Conservation (phyloP, 2,329 filamentous ascomycete genomes). For the Phoma sp. region DNA sequence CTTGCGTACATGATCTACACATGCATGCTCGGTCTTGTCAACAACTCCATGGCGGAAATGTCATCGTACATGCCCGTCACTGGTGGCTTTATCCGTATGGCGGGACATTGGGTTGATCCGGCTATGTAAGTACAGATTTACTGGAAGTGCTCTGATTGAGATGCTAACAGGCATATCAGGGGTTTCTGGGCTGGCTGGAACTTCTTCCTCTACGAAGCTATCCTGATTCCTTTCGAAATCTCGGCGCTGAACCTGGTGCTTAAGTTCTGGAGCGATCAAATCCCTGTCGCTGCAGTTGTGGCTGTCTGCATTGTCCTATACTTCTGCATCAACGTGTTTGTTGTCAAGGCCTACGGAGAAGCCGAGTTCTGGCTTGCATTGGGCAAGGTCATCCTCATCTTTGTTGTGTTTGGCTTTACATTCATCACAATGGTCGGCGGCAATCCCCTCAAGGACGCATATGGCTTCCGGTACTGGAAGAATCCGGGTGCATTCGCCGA, state of each 20-base stretch:
- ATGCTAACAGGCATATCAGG: neutral
- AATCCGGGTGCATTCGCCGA: slow-evolving; percentile 40
- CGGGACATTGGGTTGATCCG: slow-evolving; percentile 65
- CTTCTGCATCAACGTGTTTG: slow-evolving; percentile 46
- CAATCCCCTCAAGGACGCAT: slow-evolving; percentile 47
- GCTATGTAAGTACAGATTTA: slow-evolving; percentile 49
- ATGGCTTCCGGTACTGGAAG: slow-evolving; percentile 52
- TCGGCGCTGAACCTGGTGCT: slow-evolving; percentile 44
- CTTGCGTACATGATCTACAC: slow-evolving; percentile 63
- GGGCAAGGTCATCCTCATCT: slow-evolving; percentile 51
- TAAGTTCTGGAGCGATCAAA: slow-evolving; percentile 51
- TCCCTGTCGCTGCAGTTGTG: slow-evolving; percentile 46
- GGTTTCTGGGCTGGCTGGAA: slow-evolving; percentile 61
- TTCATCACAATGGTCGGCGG: slow-evolving; percentile 51
- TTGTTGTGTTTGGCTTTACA: slow-evolving; percentile 50
- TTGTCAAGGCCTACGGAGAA: slow-evolving; percentile 50
- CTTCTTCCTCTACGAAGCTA: slow-evolving; percentile 55
- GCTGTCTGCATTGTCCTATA: slow-evolving; percentile 48
- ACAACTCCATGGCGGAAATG: slow-evolving; percentile 70
- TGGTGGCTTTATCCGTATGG: slow-evolving; percentile 67
- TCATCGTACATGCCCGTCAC: slow-evolving; percentile 64
- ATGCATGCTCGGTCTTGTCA: slow-evolving; percentile 62
- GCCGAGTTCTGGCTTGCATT: slow-evolving; percentile 48
- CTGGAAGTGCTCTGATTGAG: too few species aligned
- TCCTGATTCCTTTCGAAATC: slow-evolving; percentile 58